phyloP scores from a whole-genome alignment of 176 grass and related monocot species.

The Carex scoparia region DNA sequence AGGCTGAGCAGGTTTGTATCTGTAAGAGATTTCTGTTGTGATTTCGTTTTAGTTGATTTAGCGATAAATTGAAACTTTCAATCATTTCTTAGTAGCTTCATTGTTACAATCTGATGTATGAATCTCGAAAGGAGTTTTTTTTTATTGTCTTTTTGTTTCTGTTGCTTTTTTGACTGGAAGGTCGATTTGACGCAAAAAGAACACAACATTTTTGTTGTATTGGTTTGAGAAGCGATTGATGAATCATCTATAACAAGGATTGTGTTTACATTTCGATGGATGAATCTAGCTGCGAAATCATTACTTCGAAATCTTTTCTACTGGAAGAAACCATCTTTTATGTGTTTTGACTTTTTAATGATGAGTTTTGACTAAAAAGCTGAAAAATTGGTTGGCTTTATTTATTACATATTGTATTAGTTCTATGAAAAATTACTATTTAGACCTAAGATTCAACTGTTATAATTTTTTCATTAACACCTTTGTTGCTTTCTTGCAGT shows the following conservation, averaged over 20 bases:
- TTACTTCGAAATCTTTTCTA: not conserved
- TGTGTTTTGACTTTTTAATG: constrained; percentile 1
- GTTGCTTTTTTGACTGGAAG: not conserved
- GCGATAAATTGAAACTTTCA: not conserved
- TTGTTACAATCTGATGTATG: not conserved
- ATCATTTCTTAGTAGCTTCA: not conserved
- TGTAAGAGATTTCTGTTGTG: not conserved
- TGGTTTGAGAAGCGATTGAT: not conserved
- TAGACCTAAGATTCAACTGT: not conserved
- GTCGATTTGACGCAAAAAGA: not conserved
- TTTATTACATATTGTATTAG: not conserved
- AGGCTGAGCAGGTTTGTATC: constrained; percentile 58
- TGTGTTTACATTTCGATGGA: not conserved
- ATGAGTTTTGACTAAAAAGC: constrained; percentile 8
- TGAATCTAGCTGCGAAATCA: not conserved
- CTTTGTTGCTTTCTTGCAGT: constrained; percentile 1
- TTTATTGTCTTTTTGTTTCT: not conserved
- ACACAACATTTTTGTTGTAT: not conserved
- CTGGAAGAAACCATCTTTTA: not conserved
- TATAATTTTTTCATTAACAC: not conserved
- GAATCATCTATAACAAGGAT: not conserved
- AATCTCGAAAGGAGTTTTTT: not conserved
- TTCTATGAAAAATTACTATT: not conserved
- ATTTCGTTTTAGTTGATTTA: not conserved
- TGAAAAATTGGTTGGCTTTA: not conserved